A percentile compares a stretch with the other conserved stretches of the same genome.
Conservation (phyloP, 169 alveolate species). For the Plasmodium gallinaceum region DNA sequence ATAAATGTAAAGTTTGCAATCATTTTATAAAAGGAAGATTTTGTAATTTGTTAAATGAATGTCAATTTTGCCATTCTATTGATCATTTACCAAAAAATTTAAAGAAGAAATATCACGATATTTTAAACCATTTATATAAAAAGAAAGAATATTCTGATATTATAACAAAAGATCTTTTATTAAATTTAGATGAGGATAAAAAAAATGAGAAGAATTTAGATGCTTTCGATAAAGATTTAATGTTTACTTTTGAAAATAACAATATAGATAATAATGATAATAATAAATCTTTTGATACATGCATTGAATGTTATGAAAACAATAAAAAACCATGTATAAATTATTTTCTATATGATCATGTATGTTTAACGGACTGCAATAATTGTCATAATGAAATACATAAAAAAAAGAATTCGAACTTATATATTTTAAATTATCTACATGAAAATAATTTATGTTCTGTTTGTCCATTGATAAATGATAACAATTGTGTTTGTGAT, state of each 20-base stretch:
- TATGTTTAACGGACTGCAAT: not conserved
- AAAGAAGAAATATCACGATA: slow-evolving; percentile 9
- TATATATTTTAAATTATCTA: slow-evolving; percentile 19
- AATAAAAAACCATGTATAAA: slow-evolving; percentile 26
- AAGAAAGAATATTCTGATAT: slow-evolving; percentile 12
- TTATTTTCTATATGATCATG: slow-evolving; percentile 4
- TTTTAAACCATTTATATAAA: slow-evolving; percentile 13
- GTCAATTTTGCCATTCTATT: slow-evolving; percentile 42
- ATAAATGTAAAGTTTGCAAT: slow-evolving; percentile 43
- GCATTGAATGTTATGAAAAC: slow-evolving; percentile 10
- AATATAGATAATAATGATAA: not conserved
- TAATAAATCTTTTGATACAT: not conserved
- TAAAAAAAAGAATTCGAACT: slow-evolving; percentile 28
- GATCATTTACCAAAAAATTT: slow-evolving; percentile 24
- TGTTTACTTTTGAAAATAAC: not conserved
- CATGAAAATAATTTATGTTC: slow-evolving; percentile 32
- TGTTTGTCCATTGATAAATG: slow-evolving; percentile 33
- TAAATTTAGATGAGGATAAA: not conserved
- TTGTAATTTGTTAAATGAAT: slow-evolving; percentile 12
- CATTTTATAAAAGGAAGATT: slow-evolving; percentile 31
- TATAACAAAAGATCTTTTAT: slow-evolving; percentile 11
- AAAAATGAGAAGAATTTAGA: not conserved
- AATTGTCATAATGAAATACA: slow-evolving; percentile 49
- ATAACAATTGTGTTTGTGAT: slow-evolving; percentile 21
- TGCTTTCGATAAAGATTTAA: not conserved